phyloP scores from a whole-genome alignment of 2,329 filamentous ascomycete species.

The Aspergillus tanneri region DNA sequence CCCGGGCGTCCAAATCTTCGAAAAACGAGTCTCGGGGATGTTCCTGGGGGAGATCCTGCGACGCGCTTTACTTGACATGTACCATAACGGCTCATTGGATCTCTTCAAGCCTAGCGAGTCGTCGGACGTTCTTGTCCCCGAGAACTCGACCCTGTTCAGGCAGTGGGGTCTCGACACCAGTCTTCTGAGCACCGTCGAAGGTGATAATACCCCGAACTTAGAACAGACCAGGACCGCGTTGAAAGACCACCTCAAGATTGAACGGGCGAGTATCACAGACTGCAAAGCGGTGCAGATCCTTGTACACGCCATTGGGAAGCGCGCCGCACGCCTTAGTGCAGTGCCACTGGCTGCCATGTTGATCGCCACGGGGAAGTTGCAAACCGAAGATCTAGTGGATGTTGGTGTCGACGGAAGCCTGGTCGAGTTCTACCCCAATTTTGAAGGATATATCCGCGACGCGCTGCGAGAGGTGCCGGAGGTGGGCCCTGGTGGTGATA shows the following conservation, averaged over 20 bases:
- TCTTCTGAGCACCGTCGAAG: slow-evolving; percentile 82
- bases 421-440: slow-evolving; percentile 93
- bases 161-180: slow-evolving; percentile 90
- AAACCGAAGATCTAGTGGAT: slow-evolving; percentile 70
- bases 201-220: slow-evolving; percentile 71
- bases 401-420: slow-evolving; percentile 92
- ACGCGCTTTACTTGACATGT: slow-evolving; percentile 68
- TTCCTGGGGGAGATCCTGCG: slow-evolving; percentile 94
- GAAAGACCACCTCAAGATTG: slow-evolving; percentile 72
- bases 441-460: slow-evolving; percentile 83
- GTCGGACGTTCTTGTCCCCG: slow-evolving; percentile 67
- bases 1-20: slow-evolving; percentile 96
- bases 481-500: slow-evolving; percentile 75
- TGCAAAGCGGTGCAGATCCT: slow-evolving; percentile 84
- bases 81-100: slow-evolving; percentile 64
- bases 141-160: slow-evolving; percentile 67
- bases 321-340: slow-evolving; percentile 82
- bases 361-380: slow-evolving; percentile 73
- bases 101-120: slow-evolving; percentile 76
- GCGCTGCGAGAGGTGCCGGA: slow-evolving; percentile 73
- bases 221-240: slow-evolving; percentile 74
- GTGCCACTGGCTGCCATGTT: slow-evolving; percentile 84
- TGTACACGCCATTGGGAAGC: slow-evolving; percentile 78
- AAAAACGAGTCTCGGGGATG: slow-evolving; percentile 98
- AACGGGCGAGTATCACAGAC: slow-evolving; percentile 75